phyloP scores from a whole-genome alignment of 108 stramenopile genomes.

The Chaetoceros muelleri region DNA sequence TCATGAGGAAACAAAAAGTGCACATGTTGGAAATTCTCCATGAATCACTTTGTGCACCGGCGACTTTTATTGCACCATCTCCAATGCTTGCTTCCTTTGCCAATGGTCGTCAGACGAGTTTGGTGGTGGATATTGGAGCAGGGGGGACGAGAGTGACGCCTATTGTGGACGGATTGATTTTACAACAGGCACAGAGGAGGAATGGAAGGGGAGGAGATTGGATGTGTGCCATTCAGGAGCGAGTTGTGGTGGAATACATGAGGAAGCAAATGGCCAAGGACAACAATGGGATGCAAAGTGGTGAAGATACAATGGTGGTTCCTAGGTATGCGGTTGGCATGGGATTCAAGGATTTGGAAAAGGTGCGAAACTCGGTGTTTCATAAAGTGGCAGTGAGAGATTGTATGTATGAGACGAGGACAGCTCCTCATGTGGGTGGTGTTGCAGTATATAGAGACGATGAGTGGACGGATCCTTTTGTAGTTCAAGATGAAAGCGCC shows the following conservation, averaged over 20 bases:
- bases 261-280: constrained; percentile 5
- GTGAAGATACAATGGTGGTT: not conserved
- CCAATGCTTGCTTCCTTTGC: constrained; percentile 79
- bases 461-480: constrained; percentile 9
- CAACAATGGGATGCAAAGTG: not conserved
- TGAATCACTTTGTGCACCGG: constrained; percentile 62
- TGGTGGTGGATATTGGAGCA: constrained; percentile 70
- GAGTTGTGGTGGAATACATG: constrained; percentile 12
- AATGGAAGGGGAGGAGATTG: constrained; percentile 73
- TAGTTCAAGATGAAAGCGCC: constrained; percentile 1
- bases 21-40: constrained; percentile 55
- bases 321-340: constrained; percentile 2
- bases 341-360: not conserved
- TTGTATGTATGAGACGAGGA: constrained; percentile 69
- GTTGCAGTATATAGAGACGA: constrained; percentile 8
- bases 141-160: constrained; percentile 63
- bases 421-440: constrained; percentile 18
- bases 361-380: constrained; percentile 15
- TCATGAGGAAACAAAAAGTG: constrained; percentile 32
- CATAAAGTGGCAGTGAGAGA: constrained; percentile 63
- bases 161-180: constrained; percentile 64
- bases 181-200: constrained; percentile 49
- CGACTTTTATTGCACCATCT: constrained; percentile 59
- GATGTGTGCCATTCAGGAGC: constrained; percentile 38
- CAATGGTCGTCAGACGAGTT: constrained; percentile 62